Percentiles rank a stretch among this genome's conserved stretches.
Evolutionary conservation across 106 monocot genomes (phyloP).

Genomic region (Platanthera zijinensis): DNA sequence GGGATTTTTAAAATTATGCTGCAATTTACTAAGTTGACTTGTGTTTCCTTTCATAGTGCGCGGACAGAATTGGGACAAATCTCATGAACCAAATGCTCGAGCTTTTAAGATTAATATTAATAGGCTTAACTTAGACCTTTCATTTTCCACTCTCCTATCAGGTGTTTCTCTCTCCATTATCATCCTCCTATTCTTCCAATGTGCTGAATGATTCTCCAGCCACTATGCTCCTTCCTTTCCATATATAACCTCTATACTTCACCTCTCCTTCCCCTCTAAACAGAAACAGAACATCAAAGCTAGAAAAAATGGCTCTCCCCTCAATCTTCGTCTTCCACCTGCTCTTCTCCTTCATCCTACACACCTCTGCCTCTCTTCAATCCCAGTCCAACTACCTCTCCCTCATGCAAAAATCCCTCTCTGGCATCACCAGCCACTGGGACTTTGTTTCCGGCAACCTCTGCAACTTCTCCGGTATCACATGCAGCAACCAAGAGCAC

Average conservation of each 20-base stretch:
- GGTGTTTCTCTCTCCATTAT: neutral
- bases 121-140: too few species aligned
- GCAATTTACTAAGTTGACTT: too few species aligned
- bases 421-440: conserved; percentile 42
- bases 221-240: conserved; percentile 1
- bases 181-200: neutral
- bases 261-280: neutral
- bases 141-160: neutral
- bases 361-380: neutral
- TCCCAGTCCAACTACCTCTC: conserved; percentile 51
- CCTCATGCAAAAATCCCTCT: conserved; percentile 56
- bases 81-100: too few species aligned
- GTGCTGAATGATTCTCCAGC: conserved; percentile 12
- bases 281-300: neutral
- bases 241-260: neutral
- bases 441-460: conserved; percentile 8
- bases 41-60: too few species aligned
- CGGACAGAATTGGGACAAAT: too few species aligned
- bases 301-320: conserved; percentile 17
- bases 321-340: conserved; percentile 6
- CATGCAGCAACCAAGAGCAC: conserved; percentile 27
- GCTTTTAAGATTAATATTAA: too few species aligned
- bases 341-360: neutral
- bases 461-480: conserved; percentile 62
- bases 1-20: too few species aligned